Base-by-base conservation (phyloP, 2,329 filamentous ascomycete genomes). In the Pestalotiopsis sp. region DNA sequence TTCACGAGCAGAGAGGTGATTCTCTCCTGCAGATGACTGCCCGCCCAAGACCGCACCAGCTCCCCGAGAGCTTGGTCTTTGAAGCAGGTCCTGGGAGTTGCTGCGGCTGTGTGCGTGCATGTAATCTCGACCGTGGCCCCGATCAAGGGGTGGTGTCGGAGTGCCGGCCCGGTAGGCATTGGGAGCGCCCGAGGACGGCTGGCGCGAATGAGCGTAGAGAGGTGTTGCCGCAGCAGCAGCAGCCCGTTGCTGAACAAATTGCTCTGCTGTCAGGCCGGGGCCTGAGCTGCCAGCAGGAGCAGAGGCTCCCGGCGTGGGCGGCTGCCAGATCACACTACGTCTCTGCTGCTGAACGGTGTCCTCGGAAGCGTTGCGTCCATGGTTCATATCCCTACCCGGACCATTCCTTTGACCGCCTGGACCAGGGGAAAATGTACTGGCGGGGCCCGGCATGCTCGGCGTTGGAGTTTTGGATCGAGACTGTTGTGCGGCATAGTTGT, bases 221-320 rank as follows among this genome's bases (percentile, higher is more conserved):
- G 89, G 85, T 5, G 84, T 84, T 61, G 85, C 81, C 10, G 84
- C 83, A 10, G 84, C 82, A 20, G 85, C 83, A 3, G 88, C 83
- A 24, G 90, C 91, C 70, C 93, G 89, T 72, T 95, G 91, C 73
- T 94, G 89, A 5, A 97, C 93, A 80, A 91, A 97, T 73, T 97
- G 89, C 77, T 97, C 93, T 0, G 94, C 86, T 4, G 91, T 92
- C 13, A 97, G 75, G 14, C 70, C 72, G 0, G 72, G 70, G 9
- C 81, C 84, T n/a, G 85, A 84, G 14, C 82, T 78, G 13, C 82
- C 81, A 44, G 82, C 79, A 44, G 84, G 80, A 2, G 83, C 82
- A 75, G 88, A 88, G 20, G 30, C 56, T 35, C 58, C 58, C 3
- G 58, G 58, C 13, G 56, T 58, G 17, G 26, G 26, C 5, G 94